A percentile compares a stretch with the other conserved stretches of the same genome.
These are phyloP conservation scores for Neonectria magnoliae DNA, from an alignment of 2,329 filamentous ascomycete species.

Conservation along the genomic window DNA sequence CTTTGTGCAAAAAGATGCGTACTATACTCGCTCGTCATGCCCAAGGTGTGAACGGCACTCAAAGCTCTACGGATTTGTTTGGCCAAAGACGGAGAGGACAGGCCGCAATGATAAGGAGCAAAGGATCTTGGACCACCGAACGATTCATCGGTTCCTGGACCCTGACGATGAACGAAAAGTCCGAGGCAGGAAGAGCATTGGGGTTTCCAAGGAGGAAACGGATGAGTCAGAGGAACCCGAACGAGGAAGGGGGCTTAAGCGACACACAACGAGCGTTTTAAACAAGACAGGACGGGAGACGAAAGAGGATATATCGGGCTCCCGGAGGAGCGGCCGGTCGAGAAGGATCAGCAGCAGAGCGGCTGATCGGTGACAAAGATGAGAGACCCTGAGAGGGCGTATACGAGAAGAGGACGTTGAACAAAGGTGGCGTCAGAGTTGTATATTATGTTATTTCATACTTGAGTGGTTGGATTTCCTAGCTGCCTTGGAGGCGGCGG, in stretches of 20 bases:
- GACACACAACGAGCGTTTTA: slow-evolving; percentile 22
- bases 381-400: background rate
- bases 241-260: slow-evolving; percentile 40
- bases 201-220: slow-evolving; percentile 39
- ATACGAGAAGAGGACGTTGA: background rate
- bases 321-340: slow-evolving; percentile 49
- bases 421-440: background rate
- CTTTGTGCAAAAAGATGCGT: slow-evolving; percentile 91
- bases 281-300: slow-evolving; percentile 19
- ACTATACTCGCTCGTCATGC: slow-evolving; percentile 85
- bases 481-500: background rate
- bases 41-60: slow-evolving; percentile 94
- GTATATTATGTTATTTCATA: slow-evolving; percentile 11
- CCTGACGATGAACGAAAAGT: slow-evolving; percentile 72
- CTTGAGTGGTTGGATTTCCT: slow-evolving; percentile 5
- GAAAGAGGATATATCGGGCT: slow-evolving; percentile 37
- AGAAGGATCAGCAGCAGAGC: slow-evolving; percentile 48
- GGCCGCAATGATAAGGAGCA: slow-evolving; percentile 78
- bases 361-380: slow-evolving; percentile 24
- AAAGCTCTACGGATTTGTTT: slow-evolving; percentile 92
- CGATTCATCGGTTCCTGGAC: slow-evolving; percentile 83
- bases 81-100: slow-evolving; percentile 92
- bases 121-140: slow-evolving; percentile 83
- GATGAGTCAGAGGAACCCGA: slow-evolving; percentile 40
- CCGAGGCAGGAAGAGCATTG: slow-evolving; percentile 54